Evolutionary conservation across 2,329 filamentous ascomycete species (phyloP).

Genomic region (Exserohilum rostratum): DNA sequence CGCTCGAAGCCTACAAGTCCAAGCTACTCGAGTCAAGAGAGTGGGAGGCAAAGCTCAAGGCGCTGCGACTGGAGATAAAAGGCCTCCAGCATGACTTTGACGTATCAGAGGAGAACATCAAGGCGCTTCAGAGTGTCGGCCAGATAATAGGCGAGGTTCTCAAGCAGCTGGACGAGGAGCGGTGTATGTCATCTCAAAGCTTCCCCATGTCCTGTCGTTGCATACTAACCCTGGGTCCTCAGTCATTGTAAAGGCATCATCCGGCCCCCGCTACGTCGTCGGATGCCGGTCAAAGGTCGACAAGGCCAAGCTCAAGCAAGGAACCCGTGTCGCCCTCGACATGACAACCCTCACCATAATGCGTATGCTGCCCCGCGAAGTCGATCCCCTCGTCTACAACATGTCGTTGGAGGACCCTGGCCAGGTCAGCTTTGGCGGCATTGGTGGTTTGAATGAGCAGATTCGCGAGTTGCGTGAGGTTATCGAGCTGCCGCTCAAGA

Average conservation of each 20-base stretch:
- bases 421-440: slow-evolving; percentile 96
- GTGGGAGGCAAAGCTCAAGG: slow-evolving; percentile 98
- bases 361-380: slow-evolving; percentile 98
- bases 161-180: slow-evolving; percentile 97
- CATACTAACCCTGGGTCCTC: slow-evolving; percentile 22
- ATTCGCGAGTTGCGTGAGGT: slow-evolving; percentile 97
- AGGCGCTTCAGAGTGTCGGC: slow-evolving; percentile 96
- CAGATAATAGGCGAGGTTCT: slow-evolving; percentile 99
- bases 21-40: slow-evolving; percentile 86
- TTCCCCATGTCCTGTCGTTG: background rate
- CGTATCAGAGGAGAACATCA: slow-evolving; percentile 98
- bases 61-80: slow-evolving; percentile 93
- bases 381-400: slow-evolving; percentile 98
- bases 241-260: slow-evolving; percentile 99
- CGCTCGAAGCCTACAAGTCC: slow-evolving; percentile 59
- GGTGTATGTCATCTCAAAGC: slow-evolving; percentile 70
- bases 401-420: slow-evolving; percentile 99
- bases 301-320: slow-evolving; percentile 96
- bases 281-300: slow-evolving; percentile 98
- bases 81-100: slow-evolving; percentile 93
- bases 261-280: slow-evolving; percentile 95
- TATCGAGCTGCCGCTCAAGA: slow-evolving; percentile 97
- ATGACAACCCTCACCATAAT: slow-evolving; percentile 99
- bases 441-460: slow-evolving; percentile 97
- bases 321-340: slow-evolving; percentile 93